Conservation (phyloP, 345 rosid species). For the Camelina hispida region DNA sequence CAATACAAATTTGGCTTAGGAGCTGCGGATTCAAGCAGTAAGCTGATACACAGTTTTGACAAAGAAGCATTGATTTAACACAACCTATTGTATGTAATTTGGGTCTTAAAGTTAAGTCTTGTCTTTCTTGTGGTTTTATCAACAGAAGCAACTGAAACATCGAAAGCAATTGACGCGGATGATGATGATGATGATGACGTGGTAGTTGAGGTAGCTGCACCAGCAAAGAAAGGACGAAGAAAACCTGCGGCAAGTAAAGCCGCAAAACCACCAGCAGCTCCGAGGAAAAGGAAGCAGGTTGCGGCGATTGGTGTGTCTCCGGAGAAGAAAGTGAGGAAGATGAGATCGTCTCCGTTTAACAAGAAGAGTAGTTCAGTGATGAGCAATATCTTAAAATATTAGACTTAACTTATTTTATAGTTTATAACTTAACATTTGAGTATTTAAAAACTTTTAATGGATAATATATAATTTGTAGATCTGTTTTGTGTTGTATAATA, state of each 20-base stretch:
- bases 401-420: no score
- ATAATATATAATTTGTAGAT: no score
- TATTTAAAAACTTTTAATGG: no score
- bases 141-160: slow-evolving; percentile 55
- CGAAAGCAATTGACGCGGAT: slow-evolving; percentile 43
- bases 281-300: slow-evolving; percentile 68
- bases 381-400: no score
- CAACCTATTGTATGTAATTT: neutral
- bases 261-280: slow-evolving; percentile 63
- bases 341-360: slow-evolving; percentile 87
- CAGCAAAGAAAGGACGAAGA: slow-evolving; percentile 54
- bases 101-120: neutral
- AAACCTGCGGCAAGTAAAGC: slow-evolving; percentile 50
- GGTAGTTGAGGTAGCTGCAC: slow-evolving; percentile 44
- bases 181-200: slow-evolving; percentile 47
- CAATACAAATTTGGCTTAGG: slow-evolving; percentile 68
- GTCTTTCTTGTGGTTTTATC: neutral
- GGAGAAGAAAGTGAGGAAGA: slow-evolving; percentile 89
- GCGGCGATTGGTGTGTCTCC: slow-evolving; percentile 62
- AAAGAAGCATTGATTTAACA: neutral
- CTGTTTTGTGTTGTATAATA: no score
- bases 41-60: neutral
- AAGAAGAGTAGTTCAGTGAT: slow-evolving; percentile 86
- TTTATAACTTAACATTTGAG: no score
- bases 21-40: slow-evolving; percentile 45